Conservation (phyloP, 495 filamentous ascomycete genomes). For the Daldinia grandis region DNA sequence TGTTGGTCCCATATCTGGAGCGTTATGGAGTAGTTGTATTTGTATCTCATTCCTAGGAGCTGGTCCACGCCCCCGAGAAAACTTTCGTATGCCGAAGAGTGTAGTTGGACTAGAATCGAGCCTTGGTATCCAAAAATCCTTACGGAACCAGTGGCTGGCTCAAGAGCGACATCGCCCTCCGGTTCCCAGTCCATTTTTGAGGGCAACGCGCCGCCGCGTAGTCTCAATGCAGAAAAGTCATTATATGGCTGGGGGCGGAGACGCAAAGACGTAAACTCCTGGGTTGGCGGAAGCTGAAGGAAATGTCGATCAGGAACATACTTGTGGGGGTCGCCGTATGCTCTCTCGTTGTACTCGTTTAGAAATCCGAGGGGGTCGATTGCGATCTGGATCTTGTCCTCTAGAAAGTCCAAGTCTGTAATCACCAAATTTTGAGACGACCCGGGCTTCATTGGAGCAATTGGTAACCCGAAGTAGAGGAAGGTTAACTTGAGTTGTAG, state of each 20-base stretch:
- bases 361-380: slow-evolving; percentile 31
- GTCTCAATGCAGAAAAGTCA: background rate
- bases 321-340: slow-evolving; percentile 3
- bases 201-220: slow-evolving; percentile 34
- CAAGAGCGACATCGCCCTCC: background rate
- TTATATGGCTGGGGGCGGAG: slow-evolving; percentile 9
- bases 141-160: background rate
- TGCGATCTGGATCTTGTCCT: background rate
- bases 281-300: background rate
- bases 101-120: background rate
- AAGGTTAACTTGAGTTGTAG: slow-evolving; percentile 41
- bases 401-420: slow-evolving; percentile 20
- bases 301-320: background rate
- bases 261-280: slow-evolving; percentile 19
- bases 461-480: slow-evolving; percentile 44
- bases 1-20: slow-evolving; percentile 34
- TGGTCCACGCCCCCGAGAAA: slow-evolving; percentile 20
- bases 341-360: slow-evolving; percentile 16
- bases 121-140: slow-evolving; percentile 32
- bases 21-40: slow-evolving; percentile 23
- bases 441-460: slow-evolving; percentile 38
- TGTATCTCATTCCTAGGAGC: slow-evolving; percentile 8
- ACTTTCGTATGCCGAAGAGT: background rate
- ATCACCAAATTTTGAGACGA: background rate
- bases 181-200: background rate